Conservation (phyloP, 345 rosid genomes). For the Anastatica hierochuntica region DNA sequence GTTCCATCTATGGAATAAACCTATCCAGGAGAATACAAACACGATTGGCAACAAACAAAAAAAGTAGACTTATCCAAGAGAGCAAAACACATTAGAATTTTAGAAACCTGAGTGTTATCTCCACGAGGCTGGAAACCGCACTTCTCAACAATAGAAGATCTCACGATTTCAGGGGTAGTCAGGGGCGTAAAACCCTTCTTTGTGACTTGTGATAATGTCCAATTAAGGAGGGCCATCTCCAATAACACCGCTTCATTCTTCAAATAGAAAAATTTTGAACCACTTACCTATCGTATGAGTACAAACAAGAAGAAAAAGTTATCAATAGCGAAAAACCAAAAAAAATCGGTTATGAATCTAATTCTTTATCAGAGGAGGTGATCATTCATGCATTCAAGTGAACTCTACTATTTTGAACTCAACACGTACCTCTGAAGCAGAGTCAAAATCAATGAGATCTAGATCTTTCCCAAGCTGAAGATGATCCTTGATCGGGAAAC, state of each 20-base stretch:
- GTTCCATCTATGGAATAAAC: conserved; percentile 75
- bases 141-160: conserved; percentile 87
- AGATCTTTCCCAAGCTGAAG: conserved; percentile 83
- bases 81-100: background rate
- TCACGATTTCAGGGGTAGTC: conserved; percentile 81
- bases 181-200: conserved; percentile 77
- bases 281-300: conserved; percentile 67
- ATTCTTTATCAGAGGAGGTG: too few species aligned
- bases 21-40: conserved; percentile 27
- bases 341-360: too few species aligned
- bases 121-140: conserved; percentile 99
- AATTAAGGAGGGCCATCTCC: conserved; percentile 83
- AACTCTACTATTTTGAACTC: too few species aligned
- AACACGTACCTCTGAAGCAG: conserved; percentile 38
- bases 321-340: too few species aligned
- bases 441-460: conserved; percentile 67
- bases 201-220: conserved; percentile 80
- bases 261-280: conserved; percentile 88
- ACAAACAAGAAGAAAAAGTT: conserved; percentile 1
- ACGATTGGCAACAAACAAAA: background rate
- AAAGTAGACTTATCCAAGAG: background rate
- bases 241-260: conserved; percentile 89
- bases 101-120: conserved; percentile 80
- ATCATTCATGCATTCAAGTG: too few species aligned
- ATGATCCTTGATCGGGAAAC: conserved; percentile 79